Base-by-base conservation (phyloP, 1,284 basidiomycete species). In the Neotropicomus parvogracilis region DNA sequence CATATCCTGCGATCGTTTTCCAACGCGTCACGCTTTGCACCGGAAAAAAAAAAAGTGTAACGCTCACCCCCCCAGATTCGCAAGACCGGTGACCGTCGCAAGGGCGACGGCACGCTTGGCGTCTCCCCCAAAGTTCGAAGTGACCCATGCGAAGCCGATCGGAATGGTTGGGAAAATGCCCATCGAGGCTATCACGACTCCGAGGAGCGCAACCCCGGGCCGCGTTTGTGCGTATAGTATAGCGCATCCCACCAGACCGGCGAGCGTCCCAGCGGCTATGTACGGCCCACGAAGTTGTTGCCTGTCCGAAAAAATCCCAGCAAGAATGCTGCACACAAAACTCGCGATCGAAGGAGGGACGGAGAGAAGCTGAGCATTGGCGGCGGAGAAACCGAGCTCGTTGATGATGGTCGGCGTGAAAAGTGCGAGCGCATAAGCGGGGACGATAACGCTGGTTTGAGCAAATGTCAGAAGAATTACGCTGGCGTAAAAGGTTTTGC, bases 381-480 rank as follows among this genome's bases (percentile, higher is more conserved):
- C 72, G 32, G 80, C 75, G 1, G 73, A 70, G 66, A 72, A 85
- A 6, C 80, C 79, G 5, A 81, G 68, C 36, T 74, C 66, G 7
- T 70, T 68, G 47, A 82, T 75, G 54, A 82, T 80, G 2, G 76
- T 79, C 1, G 78, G 80, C 1, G 71, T 70, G 54, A 83, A 84
- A 38, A 83, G 70, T 32, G 81, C 73, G 56, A 83, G 75, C n/a
- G 77, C 74, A 53, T 82, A 81, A 33, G 80, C 65, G 8, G 81
- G 74, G 46, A 76, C 64, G 45, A 81, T 68, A 16, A 75, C 50
- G 21, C 75, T 69, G 44, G 26, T 11, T n/a, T n/a, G n/a, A 59
- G 57, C 31, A 17, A 17, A 16, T 35, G 17, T 51, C n/a, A n/a
- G n/a, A n/a, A n/a, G 49, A 54, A 48, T 50, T 50, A 26, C 7